Base-by-base conservation (phyloP, 257 asterid genomes). In the Ocimum tenuiflorum region DNA sequence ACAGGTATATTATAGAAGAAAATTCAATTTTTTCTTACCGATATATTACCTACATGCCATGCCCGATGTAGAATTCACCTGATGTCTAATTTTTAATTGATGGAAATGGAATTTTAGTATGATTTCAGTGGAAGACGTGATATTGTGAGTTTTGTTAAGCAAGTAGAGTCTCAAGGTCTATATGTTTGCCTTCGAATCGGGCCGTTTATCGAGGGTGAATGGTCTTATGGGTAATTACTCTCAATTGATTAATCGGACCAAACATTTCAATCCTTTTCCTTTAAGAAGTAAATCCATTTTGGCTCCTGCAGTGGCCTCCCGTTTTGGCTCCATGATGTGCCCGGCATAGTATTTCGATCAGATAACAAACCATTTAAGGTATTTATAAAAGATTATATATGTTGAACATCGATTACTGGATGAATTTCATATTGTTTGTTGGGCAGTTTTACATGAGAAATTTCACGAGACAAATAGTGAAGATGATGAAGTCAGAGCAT, bases 321-420 rank as follows among this genome's bases (percentile, higher is more conserved):
- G 1, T 83, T 84, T 78, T 91, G 98, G 98, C 85, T 91, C 65
- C 98, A 80, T 48, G 98, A 89, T 65, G 79, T 89, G 43, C 96
- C 94, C 0, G 70, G 41, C 10, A 80, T 91, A 27, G 83, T 75
- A 33, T 89, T 64, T 54, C 91, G 98, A 54, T 71, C 97, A 7
- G 79, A 88, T 19, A 91, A 91, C 36, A 91, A 87, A 73, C 89
- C 91, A 4, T 91, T 79, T 54, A 80, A 91, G 96, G 98, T 89
- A 36, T 8, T 15, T 33, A 33, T 23, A 7, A 22, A 27, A 27
- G 4, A 9, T n/a, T n/a, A n/a, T n/a, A n/a, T n/a, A n/a, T n/a
- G n/a, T n/a, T n/a, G n/a, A n/a, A n/a, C n/a, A n/a, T n/a, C n/a
- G n/a, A n/a, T n/a, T n/a, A n/a, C n/a, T n/a, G n/a, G n/a, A n/a